Base-by-base conservation (phyloP, 2,329 filamentous ascomycete species). In the Penicillium sp. region DNA sequence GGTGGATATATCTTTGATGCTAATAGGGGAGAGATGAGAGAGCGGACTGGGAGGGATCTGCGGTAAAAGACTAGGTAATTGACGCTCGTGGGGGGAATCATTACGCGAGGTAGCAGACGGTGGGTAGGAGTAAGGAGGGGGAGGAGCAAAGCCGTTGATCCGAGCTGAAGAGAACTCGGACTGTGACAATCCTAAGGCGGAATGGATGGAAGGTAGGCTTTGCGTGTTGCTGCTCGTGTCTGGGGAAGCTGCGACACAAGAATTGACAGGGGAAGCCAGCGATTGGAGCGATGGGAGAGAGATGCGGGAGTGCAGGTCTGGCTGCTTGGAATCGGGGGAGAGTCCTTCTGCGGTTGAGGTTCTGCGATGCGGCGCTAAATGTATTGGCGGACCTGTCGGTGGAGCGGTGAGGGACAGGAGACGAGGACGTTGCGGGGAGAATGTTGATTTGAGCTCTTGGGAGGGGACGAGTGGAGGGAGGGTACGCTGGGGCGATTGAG, bases 181-280 rank as follows among this genome's bases (percentile, higher is more conserved):
- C 43, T 68, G 64, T n/a, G 74, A 56, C 8, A 61, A 64, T 22
- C 68, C 68, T n/a, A 79, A 65, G 22, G 76, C 69, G 8, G 73
- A 73, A 35, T 71, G 67, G 19, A 81, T 68, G 2, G 78, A 75
- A 1, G 78, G 78, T 8, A 81, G 64, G 46, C 62, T 74, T 62
- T 72, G 73, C 37, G 60, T 69, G 31, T 63, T 65, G 43, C 42
- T 65, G 19, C 48, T 49, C 43, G 61, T 67, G 4, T 76, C 73
- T 1, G 74, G 71, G 3, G 75, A 73, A 46, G 65, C 69, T 27
- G 64, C 65, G 10, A 68, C 64, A 19, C 66, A 66, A 6, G 72
- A 72, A 3, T 66, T 70, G 26, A 72, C 68, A n/a, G 70, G 69
- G 11, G 76, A 73, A 37, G 76, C 71, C 44, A 79, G 67, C 10